Conservation (phyloP, 441 rosid species). For the Pelargonium hybrid region DNA sequence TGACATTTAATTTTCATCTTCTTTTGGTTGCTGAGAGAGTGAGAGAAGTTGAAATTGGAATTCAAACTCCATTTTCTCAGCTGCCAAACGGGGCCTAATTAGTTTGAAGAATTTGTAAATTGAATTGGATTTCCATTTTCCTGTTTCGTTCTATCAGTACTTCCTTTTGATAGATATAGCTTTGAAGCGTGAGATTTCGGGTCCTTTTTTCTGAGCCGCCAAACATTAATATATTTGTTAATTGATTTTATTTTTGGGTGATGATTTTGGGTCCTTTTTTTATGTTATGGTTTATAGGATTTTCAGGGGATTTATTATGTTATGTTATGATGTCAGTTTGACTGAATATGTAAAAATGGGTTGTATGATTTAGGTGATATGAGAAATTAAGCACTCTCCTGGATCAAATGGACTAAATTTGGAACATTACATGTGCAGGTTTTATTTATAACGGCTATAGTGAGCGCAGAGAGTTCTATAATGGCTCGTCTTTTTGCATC, state of each 20-base stretch:
- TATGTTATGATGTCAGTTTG: background rate
- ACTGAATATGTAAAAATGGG: background rate
- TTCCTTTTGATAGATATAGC: too few species aligned
- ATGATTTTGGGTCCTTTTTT: too few species aligned
- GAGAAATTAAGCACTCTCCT: background rate
- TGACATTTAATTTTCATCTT: background rate
- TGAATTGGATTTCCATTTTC: too few species aligned
- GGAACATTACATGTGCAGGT: slow-evolving; percentile 30
- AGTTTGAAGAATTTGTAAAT: too few species aligned
- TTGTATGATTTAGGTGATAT: background rate
- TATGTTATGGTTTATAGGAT: background rate
- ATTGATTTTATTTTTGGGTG: too few species aligned
- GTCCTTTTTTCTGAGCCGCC: too few species aligned
- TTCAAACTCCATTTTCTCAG: background rate
- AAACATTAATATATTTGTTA: too few species aligned
- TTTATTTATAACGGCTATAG: slow-evolving; percentile 22
- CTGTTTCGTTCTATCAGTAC: too few species aligned
- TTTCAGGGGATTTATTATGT: background rate
- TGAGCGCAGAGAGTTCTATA: slow-evolving; percentile 33
- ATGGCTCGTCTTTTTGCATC: slow-evolving; percentile 28
- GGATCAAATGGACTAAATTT: slow-evolving; percentile 17
- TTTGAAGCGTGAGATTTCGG: too few species aligned
- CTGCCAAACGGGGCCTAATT: background rate
- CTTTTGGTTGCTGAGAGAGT: slow-evolving; percentile 10
- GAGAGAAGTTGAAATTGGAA: background rate